Evolutionary conservation across 345 rosid species (phyloP), one percentile per base, ranked within the genome.

Genomic region (Eucalyptus pauciflora): DNA sequence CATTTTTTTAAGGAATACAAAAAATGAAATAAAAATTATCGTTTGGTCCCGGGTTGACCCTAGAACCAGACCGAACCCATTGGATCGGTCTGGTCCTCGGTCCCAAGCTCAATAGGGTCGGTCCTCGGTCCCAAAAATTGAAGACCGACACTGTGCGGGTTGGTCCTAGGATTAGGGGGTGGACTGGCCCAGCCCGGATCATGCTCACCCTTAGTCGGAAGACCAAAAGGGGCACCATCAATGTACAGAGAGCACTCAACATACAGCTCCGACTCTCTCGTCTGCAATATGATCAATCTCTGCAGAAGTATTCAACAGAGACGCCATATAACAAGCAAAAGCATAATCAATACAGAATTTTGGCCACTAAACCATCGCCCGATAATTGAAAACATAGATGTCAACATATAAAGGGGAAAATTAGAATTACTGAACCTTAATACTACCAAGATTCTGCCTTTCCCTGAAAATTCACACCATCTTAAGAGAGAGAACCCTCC

Each of bases 151-250:
- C 33, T 33, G 33, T 33, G 33, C 33, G 33, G 33, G 33, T 33
- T 33, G 33, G 33, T 33, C 33, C 33, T 33, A 33, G 33, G 33
- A 2, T 33, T 33, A 33, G 33, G 33, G 2, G 33, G 33, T 33
- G 33, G 33, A 33, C 33, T 2, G 33, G 33, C 33, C 33, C 33
- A 33, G 2, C 33, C 33, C 33, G 33, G 33, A 33, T 2, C 33
- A 33, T 33, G 33, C 33, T 33, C 33, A 33, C 33, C 33, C 33
- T 33, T 33, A 33, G 33, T 33, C 33, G 99, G 97, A 92, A 97
- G 99, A 46, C 99, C 99, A 88, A 97, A 98, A 8, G 95, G 97
- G 86, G 97, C 96, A 64, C 99, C 99, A 89, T 98, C 98, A 86
- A 97, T 95, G 92, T 94, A 96, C 93, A 33, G 37, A 33, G 37